These are phyloP conservation scores for Cryphonectria nitschkei DNA, from an alignment of 2,329 filamentous ascomycete genomes.

Conservation along the genomic window DNA sequence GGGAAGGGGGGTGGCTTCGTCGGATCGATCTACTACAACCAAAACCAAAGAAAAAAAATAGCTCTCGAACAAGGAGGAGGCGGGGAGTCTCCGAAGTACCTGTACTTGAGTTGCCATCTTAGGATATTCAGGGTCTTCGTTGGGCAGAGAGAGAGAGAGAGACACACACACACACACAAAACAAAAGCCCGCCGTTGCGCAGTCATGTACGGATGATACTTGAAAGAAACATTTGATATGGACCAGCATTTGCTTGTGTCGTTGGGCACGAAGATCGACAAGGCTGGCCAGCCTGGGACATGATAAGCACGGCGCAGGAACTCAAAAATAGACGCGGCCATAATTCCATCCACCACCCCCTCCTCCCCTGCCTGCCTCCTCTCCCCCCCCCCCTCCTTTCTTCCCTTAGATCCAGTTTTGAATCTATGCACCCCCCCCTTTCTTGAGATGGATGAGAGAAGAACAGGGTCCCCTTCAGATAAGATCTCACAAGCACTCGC, in stretches of 20 bases:
- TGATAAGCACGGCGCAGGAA: background rate
- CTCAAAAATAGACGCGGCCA: conserved; percentile 13
- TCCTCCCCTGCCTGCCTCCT: background rate
- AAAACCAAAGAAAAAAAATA: background rate
- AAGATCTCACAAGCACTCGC: conserved; percentile 3
- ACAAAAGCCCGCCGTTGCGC: background rate
- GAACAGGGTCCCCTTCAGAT: conserved; percentile 1
- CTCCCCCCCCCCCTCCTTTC: no score
- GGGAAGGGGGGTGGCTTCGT: background rate
- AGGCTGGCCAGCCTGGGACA: background rate
- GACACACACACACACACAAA: no score
- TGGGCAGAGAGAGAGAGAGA: background rate
- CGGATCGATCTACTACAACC: background rate
- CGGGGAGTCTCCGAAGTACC: background rate
- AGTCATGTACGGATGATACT: background rate
- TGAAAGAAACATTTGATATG: background rate
- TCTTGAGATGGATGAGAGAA: background rate
- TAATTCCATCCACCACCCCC: background rate
- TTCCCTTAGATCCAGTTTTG: background rate
- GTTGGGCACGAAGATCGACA: conserved; percentile 29
- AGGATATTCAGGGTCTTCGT: background rate
- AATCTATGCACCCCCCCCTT: background rate
- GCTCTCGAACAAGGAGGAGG: background rate
- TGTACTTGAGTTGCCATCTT: background rate
- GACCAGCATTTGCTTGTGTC: background rate